These are phyloP conservation scores for Talaromyces sp. DNA, from an alignment of 2,329 filamentous ascomycete species.

Conservation along the genomic window DNA sequence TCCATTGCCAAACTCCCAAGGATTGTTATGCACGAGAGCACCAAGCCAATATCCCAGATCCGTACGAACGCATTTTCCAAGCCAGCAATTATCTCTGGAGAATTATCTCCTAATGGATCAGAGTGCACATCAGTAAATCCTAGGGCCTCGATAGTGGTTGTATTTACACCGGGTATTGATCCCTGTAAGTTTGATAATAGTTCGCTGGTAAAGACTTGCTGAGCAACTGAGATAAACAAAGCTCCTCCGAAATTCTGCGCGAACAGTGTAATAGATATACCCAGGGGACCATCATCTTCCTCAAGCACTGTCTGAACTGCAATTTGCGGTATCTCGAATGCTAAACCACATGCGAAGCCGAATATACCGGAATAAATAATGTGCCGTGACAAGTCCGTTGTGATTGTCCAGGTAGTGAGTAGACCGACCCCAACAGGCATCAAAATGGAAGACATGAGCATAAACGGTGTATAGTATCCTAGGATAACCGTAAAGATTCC, in stretches of 20 bases:
- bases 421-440: conserved; percentile 30
- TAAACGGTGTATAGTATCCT: conserved; percentile 32
- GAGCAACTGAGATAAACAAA: conserved; percentile 47
- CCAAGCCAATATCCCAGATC: conserved; percentile 10
- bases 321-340: conserved; percentile 23
- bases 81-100: conserved; percentile 3
- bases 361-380: conserved; percentile 22
- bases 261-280: conserved; percentile 24
- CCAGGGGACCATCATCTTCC: conserved; percentile 19
- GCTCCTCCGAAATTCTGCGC: conserved; percentile 32
- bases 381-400: conserved; percentile 18
- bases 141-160: not conserved
- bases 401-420: conserved; percentile 24
- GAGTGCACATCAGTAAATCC: conserved; percentile 7
- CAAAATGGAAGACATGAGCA: conserved; percentile 24
- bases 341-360: conserved; percentile 27
- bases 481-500: conserved; percentile 9
- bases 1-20: conserved; percentile 17
- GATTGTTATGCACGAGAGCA: conserved; percentile 5
- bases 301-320: conserved; percentile 22
- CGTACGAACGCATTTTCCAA: conserved; percentile 13
- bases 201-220: conserved; percentile 48
- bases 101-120: not conserved
- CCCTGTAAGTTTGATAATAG: conserved; percentile 22
- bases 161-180: not conserved